Evolutionary conservation across 495 filamentous ascomycete genomes (phyloP), one percentile per base, ranked within the genome.

Genomic region (Daldinia caldariorum): DNA sequence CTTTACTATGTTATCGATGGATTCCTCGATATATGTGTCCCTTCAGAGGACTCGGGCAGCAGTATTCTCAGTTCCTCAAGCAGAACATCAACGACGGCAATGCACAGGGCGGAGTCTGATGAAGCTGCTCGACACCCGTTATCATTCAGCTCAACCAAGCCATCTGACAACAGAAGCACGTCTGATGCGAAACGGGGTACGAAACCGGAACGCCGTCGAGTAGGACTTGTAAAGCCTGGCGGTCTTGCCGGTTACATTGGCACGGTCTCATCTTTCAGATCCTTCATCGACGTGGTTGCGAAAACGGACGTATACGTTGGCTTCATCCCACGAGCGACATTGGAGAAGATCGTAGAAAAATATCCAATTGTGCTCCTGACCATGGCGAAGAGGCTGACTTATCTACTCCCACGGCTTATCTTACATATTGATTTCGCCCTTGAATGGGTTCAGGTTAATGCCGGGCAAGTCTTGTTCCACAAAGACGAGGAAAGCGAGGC

Each of bases 251-350:
- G 95, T 1, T 99, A 99, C 72, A 87, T 97, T 26, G 93, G 95
- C 6, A 93, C 92, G 0, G 89, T 98, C 20, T 97, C 95, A 0
- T 97, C 94, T 0, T 95, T 97, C 74, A 86, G 95, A 32, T 98
- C 96, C 0, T 97, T 98, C 76, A 94, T 97, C 22, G 95, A 98
- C 74, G 94, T 99, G 7, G 90, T 94, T 38, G 95, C 95, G 8
- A 97, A 97, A 81, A 98, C 96, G 2, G 96, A 99, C 81, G 95
- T 98, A 32, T 98, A 97, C 76, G 96, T 98, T 35, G 95, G 95
- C 14, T 99, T 99, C 73, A 85, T 99, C 5, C 94, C 95, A 0
- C 84, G 94, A 45, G 85, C 88, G 2, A 93, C 94, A 2, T 84
- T 99, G 49, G 95, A 99, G 72, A 87, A 93, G 64, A 92, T 98